A percentile compares a stretch with the other conserved stretches of the same genome.
phyloP scores from a whole-genome alignment of 768 basidiomycete genomes.

The Suillus luteus region DNA sequence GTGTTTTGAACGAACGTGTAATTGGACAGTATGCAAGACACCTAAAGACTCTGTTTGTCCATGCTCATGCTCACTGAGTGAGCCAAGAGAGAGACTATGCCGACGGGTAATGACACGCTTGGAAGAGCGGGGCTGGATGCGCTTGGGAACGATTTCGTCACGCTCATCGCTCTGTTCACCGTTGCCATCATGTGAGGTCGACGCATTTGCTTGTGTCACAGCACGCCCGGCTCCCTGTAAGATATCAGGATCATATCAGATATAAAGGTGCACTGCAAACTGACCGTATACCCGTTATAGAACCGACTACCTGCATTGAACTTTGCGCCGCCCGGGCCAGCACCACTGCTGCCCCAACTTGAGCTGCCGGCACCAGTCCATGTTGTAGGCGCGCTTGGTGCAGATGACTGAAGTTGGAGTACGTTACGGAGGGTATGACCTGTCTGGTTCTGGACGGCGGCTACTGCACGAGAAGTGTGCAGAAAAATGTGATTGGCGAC shows the following conservation, averaged over 20 bases:
- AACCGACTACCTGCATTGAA: conserved; percentile 72
- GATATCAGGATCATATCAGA: conserved; percentile 12
- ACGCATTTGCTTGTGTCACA: conserved; percentile 69
- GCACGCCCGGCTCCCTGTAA: conserved; percentile 67
- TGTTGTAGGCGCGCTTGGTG: conserved; percentile 43
- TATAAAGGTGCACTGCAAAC: conserved; percentile 23
- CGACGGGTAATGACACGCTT: conserved; percentile 56
- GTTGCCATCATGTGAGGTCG: conserved; percentile 54
- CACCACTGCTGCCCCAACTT: conserved; percentile 55
- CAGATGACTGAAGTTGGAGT: conserved; percentile 62
- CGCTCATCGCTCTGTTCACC: conserved; percentile 55
- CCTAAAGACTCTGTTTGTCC: conserved; percentile 41
- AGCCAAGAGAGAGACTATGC: conserved; percentile 57
- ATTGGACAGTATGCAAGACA: conserved; percentile 63
- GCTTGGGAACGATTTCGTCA: conserved; percentile 47
- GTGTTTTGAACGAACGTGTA: conserved; percentile 63
- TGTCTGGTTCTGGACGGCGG: conserved; percentile 72
- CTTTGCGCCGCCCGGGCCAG: conserved; percentile 74
- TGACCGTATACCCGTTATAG: conserved; percentile 66
- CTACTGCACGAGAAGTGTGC: conserved; percentile 74
- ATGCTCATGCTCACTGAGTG: conserved; percentile 41
- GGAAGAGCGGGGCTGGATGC: conserved; percentile 32
- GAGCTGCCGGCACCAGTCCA: conserved; percentile 45
- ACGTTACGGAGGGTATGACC: conserved; percentile 74
- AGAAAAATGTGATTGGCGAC: conserved; percentile 79